Evolutionary conservation across 2,329 filamentous ascomycete species (phyloP), one percentile per base, ranked within the genome.

Genomic region (Pseudocercospora fuligena): DNA sequence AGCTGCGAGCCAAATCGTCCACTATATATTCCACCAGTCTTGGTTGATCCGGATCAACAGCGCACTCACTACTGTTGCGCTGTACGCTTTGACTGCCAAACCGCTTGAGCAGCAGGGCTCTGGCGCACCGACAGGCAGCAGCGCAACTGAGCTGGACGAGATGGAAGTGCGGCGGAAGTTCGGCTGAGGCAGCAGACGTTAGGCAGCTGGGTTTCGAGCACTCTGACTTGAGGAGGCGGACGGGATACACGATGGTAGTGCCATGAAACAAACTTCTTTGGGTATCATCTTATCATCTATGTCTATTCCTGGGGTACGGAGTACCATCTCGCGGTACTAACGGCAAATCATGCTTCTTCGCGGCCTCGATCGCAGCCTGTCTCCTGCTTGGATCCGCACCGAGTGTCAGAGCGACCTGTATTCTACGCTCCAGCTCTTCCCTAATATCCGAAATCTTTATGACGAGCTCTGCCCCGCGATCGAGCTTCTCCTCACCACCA

Each of bases 381-480:
- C 53, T 62, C 25, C 63, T 64, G 40, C 21, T 58, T 5, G 64
- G 68, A 53, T 66, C 58, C 49, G 36, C 29, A n/a, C 68, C 69
- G 23, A 58, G 54, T 2, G 60, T 65, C 29, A 69, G 25, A 16
- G 67, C 87, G 60, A 79, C 79, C 11, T 77, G 66, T 61, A 80
- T 81, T 60, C 81, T 69, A 29, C 73, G 66, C n/a, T 81, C 74
- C 25, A 88, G 76, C 60, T 83, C 75, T 3, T 76, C 73, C 27
- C 80, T 75, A 56, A 85, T 75, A n/a, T 77, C 75, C 8, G 79
- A 75, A 46, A 87, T 84, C 70, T 83, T 76, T 16, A 31, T 33
- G 21, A 54, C 31, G 14, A 72, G 51, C 65, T 67, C 67, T 23
- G 40, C 61, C 27, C 62, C 63, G 3, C 67, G 63, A 47, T 68